Evolutionary conservation across 2,329 filamentous ascomycete species (phyloP).

Genomic region (Arthrinium phaeospermum): DNA sequence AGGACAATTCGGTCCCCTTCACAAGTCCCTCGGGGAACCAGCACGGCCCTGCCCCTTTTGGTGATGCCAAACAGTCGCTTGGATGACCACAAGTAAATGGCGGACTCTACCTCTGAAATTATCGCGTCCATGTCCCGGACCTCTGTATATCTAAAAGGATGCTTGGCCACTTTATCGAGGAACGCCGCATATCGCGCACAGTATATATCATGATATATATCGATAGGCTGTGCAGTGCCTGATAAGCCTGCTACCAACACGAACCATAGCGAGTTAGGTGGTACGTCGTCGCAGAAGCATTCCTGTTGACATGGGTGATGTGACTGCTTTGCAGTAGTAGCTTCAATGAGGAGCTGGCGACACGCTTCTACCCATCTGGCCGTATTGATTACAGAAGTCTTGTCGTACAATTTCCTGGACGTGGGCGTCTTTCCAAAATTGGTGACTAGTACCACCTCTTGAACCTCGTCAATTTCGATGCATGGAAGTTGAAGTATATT

Average conservation of each 20-base stretch:
- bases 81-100: neutral
- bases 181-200: neutral
- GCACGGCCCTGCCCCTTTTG: neutral
- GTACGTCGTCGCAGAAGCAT: neutral
- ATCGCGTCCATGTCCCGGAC: neutral
- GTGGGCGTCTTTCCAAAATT: neutral
- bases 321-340: neutral
- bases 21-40: neutral
- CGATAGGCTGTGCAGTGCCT: neutral
- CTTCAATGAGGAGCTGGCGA: neutral
- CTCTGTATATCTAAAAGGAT: neutral
- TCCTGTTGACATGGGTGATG: neutral
- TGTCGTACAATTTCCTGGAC: neutral
- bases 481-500: neutral
- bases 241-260: neutral
- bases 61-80: neutral
- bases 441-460: neutral
- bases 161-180: neutral
- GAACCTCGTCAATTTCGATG: neutral
- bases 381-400: neutral
- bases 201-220: neutral
- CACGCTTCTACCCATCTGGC: neutral
- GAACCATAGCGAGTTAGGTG: neutral
- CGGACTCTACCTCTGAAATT: neutral
- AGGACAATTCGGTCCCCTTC: neutral